These are phyloP conservation scores for Phytophthora ramorum DNA, from an alignment of 352 stramenopile species.

Conservation along the genomic window DNA sequence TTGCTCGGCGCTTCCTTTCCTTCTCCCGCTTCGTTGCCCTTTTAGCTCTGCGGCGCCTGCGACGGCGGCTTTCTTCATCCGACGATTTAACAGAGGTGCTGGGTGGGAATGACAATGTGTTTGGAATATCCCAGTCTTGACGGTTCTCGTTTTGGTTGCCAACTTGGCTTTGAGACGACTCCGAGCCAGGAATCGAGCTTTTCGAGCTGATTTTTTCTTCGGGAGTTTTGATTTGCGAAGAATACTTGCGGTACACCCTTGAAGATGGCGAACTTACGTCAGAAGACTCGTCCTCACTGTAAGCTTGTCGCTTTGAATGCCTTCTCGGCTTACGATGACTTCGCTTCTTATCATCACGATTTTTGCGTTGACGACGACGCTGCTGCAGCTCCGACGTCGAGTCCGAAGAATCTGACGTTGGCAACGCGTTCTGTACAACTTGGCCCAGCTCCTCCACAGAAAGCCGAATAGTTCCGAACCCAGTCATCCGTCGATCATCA, in stretches of 20 bases:
- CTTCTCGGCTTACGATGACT: slow-evolving; percentile 18
- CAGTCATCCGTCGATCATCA: neutral
- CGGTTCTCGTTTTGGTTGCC: slow-evolving; percentile 8
- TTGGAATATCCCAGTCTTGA: slow-evolving; percentile 8
- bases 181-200: neutral
- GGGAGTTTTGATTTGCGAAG: neutral
- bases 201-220: slow-evolving; percentile 5
- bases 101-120: slow-evolving; percentile 18
- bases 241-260: slow-evolving; percentile 3
- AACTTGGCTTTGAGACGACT: slow-evolving; percentile 20
- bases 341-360: slow-evolving; percentile 4
- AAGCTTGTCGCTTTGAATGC: slow-evolving; percentile 4
- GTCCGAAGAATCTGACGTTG: slow-evolving; percentile 46
- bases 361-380: slow-evolving; percentile 14
- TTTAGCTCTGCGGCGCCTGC: slow-evolving; percentile 17
- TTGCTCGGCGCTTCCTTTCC: slow-evolving; percentile 14
- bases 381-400: slow-evolving; percentile 32
- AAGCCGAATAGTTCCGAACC: slow-evolving; percentile 27
- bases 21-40: slow-evolving; percentile 20
- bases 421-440: slow-evolving; percentile 47
- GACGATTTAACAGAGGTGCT: slow-evolving; percentile 12
- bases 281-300: slow-evolving; percentile 18
- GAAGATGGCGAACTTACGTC: slow-evolving; percentile 13
- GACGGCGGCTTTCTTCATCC: slow-evolving; percentile 23
- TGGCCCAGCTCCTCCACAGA: slow-evolving; percentile 28